Conservation (phyloP, 495 filamentous ascomycete species). For the Lasiosphaeria miniovina region DNA sequence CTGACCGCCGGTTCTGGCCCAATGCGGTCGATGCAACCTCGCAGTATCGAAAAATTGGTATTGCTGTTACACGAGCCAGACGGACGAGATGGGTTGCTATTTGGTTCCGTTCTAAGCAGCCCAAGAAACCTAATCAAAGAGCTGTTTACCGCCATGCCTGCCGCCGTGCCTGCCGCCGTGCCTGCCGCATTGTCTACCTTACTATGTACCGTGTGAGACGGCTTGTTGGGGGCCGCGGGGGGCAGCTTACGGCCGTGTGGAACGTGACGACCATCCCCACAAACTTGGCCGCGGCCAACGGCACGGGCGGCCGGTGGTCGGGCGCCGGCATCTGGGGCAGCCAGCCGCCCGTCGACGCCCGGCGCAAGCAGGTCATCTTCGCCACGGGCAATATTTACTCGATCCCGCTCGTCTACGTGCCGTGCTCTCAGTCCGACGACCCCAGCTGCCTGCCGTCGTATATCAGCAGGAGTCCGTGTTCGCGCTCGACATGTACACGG, state of each 20-base stretch:
- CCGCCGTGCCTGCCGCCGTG: no score
- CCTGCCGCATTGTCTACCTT: no score
- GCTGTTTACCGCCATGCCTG: no score
- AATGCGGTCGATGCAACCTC: no score
- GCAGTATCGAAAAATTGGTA: no score
- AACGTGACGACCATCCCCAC: slow-evolving; percentile 28
- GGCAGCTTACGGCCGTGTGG: slow-evolving; percentile 29
- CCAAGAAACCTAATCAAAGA: no score
- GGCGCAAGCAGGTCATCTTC: slow-evolving; percentile 36
- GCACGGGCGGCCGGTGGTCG: slow-evolving; percentile 24
- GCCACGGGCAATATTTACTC: slow-evolving; percentile 39
- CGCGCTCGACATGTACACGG: slow-evolving; percentile 29
- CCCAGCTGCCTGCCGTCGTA: slow-evolving; percentile 11
- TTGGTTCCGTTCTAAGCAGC: no score
- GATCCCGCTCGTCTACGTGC: slow-evolving; percentile 12
- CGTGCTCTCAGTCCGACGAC: slow-evolving; percentile 13
- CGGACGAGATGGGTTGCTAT: no score
- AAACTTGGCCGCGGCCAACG: slow-evolving; percentile 1
- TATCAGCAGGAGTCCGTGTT: slow-evolving; percentile 32
- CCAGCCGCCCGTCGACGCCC: slow-evolving; percentile 38
- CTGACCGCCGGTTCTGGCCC: no score
- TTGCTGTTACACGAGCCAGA: no score
- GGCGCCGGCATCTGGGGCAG: slow-evolving; percentile 39
- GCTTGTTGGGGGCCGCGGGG: background rate
- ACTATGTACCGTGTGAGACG: no score